A percentile compares a stretch with the other conserved stretches of the same genome.
These are phyloP conservation scores for Ceratocystis cubensis DNA, from an alignment of 2,329 filamentous ascomycete genomes.

Conservation along the genomic window DNA sequence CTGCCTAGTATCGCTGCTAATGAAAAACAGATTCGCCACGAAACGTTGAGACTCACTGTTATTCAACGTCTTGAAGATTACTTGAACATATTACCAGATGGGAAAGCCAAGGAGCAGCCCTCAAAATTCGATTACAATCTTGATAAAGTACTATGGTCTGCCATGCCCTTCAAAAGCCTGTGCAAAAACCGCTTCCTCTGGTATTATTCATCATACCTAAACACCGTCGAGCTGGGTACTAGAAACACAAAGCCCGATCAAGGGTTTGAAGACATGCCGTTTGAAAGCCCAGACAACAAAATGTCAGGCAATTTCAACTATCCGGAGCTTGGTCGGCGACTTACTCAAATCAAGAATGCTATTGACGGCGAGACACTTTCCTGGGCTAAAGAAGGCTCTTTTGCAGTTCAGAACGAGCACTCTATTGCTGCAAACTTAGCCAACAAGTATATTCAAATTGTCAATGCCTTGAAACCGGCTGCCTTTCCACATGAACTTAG, in stretches of 20 bases:
- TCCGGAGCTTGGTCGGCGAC: constrained; percentile 53
- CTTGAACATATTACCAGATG: constrained; percentile 49
- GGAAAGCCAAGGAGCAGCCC: constrained; percentile 28
- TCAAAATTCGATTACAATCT: constrained; percentile 34
- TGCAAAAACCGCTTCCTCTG: constrained; percentile 87
- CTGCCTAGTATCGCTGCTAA: constrained; percentile 18
- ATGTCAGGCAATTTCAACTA: constrained; percentile 89
- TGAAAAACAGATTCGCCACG: constrained; percentile 63
- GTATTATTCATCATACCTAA: constrained; percentile 84
- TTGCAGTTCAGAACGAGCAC: constrained; percentile 50
- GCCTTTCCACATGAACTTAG: constrained; percentile 63
- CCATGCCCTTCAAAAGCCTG: constrained; percentile 80
- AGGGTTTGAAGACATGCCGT: constrained; percentile 70
- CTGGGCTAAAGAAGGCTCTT: constrained; percentile 60
- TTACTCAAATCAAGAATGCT: constrained; percentile 54
- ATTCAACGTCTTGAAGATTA: constrained; percentile 75
- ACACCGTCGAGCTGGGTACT: constrained; percentile 53
- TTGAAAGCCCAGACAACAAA: constrained; percentile 60
- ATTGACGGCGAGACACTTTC: constrained; percentile 57
- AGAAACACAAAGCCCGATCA: constrained; percentile 50
- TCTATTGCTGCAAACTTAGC: constrained; percentile 71
- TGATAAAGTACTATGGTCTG: constrained; percentile 45
- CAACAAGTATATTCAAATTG: constrained; percentile 73
- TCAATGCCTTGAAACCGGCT: constrained; percentile 58
- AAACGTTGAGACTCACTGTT: constrained; percentile 74